Evolutionary conservation across 306 rosid species (phyloP), one percentile per base, ranked within the genome.

Genomic region (Medicago lupulina): DNA sequence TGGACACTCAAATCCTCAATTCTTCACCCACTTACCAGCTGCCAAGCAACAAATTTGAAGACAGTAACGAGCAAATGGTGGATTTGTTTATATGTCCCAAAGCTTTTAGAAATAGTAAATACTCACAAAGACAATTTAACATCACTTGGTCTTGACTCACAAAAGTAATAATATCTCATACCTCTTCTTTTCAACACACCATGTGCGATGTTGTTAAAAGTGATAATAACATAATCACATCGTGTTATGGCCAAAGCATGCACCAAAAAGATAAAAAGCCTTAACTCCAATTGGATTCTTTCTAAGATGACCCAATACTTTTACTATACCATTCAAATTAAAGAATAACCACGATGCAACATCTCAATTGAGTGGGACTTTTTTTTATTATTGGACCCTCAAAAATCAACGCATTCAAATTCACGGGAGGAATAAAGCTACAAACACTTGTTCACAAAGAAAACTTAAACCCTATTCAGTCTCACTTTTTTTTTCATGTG

Each of bases 161-260:
- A 31, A 9, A 80, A 46, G 61, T 17, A 71, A 28, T 50, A n/a
- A 17, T 67, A n/a, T n/a, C n/a, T n/a, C n/a, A n/a, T n/a, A n/a
- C 11, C 64, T 65, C 15, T 83, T 41, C 16, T 36, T 25, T 40
- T 66, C 49, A 14, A 41, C n/a, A 14, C 40, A 41, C 76, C 86
- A 79, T 81, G 87, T 84, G 89, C n/a, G 82, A 77, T 76, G 84
- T 80, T 16, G 53, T 79, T 60, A 57, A 84, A 86, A 83, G 91
- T 65, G 86, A 59, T 61, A 43, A 75, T 87, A 89, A 68, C 69
- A 82, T 54, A 77, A 77, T 83, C 79, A 82, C 81, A 69, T 47
- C 67, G 36, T 62, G 72, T 46, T 53, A 65, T 51, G 84, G 78
- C 84, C 38, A 12, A 61, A 61, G 67, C 19, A 61, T 61, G 73